Evolutionary conservation across 164 flowering plant species (phyloP).

Genomic region (Taxillus chinensis): DNA sequence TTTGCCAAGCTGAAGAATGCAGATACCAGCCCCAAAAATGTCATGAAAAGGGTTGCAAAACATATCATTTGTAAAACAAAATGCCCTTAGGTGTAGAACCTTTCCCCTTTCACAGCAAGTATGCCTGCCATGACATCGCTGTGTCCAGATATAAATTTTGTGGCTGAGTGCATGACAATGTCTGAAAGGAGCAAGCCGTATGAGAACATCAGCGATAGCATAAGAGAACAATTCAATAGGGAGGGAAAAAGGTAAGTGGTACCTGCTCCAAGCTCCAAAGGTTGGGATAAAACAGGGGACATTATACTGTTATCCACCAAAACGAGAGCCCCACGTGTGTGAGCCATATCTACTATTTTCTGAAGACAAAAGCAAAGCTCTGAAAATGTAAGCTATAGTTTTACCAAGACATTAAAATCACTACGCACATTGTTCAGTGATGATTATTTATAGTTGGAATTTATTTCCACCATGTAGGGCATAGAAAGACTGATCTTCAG

Average conservation of each 20-base stretch:
- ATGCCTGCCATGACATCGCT: constrained; percentile 97
- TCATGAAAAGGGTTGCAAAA: too few relatives aligned
- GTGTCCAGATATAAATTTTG: constrained; percentile 93
- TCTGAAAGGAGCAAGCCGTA: constrained; percentile 32
- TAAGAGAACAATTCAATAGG: not conserved
- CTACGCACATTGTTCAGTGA: too few relatives aligned
- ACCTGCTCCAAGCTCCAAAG: constrained; percentile 98
- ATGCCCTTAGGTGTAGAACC: constrained; percentile 14
- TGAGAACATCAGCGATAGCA: not conserved
- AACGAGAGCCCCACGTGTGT: constrained; percentile 71
- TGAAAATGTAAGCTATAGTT: too few relatives aligned
- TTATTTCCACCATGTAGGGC: too few relatives aligned
- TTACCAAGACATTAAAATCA: too few relatives aligned
- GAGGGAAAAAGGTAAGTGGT: not conserved
- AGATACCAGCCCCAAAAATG: not conserved
- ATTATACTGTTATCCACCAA: constrained; percentile 96
- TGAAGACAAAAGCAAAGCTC: constrained; percentile 14
- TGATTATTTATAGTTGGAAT: too few relatives aligned
- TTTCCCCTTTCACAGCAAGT: constrained; percentile 86
- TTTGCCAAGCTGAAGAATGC: constrained; percentile 57
- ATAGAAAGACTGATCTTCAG: too few relatives aligned
- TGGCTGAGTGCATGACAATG: constrained; percentile 97
- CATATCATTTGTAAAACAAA: too few relatives aligned
- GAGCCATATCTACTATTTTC: constrained; percentile 83
- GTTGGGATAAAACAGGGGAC: constrained; percentile 88